Base-by-base conservation (phyloP, 1,139 yeast species). In the Pichia sp. region DNA sequence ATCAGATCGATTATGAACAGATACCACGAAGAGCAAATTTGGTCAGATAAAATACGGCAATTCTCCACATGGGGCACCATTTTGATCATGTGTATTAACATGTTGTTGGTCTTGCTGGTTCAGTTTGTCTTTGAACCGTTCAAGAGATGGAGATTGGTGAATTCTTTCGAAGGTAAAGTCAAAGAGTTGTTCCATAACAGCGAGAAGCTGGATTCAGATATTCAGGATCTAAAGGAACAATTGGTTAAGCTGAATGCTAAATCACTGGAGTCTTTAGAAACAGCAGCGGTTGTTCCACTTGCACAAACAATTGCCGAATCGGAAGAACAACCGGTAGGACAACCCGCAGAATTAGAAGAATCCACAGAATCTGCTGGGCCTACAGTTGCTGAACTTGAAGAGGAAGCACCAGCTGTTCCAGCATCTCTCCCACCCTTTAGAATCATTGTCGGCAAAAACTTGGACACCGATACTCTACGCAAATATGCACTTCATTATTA, bases 1-100 rank as follows among this genome's bases (percentile, higher is more conserved):
- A 83, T 91, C 7, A 83, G 83, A 52, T 83, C 88, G 57, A 93
- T 94, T 32, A 72, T 91, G 58, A 82, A 93, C 1, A 70, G 98
- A 55, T 94, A 94, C 60, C 96, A 93, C 54, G 99, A 94, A 62
- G 99, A 94, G 60, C 99, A 94, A 67, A 83, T 93, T 4, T 94
- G 99, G 99, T 88, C 96, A 4, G 99, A 94, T 67, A 91, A 91
- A 65, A 93, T 93, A 51, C 72, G 99, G 53, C 76, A 94, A 52
- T 90, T 96, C 3, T 88, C 96, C 10, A 91, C 99, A 0, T 94
- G 96, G 96, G 99, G 98, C 1, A 93, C 99, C 0, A 83, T 95
- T 77, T 71, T 84, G 1, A 74, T 94, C 43, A 90, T 90, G 96
- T 94, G 91, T 1, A 76, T 90, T 55, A 94, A 94, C 67, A 76